phyloP scores from a whole-genome alignment of 441 rosid genomes.

The Erysimum cheiri region DNA sequence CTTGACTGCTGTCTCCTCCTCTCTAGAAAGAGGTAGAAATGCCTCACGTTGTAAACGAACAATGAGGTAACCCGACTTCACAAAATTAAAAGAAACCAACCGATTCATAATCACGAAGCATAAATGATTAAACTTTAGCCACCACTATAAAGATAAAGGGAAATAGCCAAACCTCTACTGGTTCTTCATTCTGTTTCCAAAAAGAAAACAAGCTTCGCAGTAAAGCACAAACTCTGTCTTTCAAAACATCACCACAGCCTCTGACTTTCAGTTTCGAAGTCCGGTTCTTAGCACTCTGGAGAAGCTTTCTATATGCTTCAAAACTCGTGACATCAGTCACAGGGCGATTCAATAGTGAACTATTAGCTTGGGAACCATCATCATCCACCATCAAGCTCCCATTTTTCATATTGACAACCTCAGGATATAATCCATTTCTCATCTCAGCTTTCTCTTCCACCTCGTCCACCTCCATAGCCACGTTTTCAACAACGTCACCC shows the following conservation, averaged over 20 bases:
- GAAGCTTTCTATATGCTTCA: constrained; percentile 66
- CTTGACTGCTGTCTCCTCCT: constrained; percentile 61
- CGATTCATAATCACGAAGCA: not conserved
- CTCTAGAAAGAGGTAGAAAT: constrained; percentile 64
- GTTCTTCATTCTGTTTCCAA: constrained; percentile 50
- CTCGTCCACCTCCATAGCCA: constrained; percentile 38
- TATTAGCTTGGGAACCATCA: constrained; percentile 53
- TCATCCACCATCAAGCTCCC: constrained; percentile 46
- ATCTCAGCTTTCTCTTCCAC: constrained; percentile 33
- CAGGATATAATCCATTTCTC: constrained; percentile 46
- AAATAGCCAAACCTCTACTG: constrained; percentile 49
- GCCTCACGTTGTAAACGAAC: constrained; percentile 51
- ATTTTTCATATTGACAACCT: constrained; percentile 46
- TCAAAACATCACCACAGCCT: constrained; percentile 55
- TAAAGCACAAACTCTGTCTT: constrained; percentile 50
- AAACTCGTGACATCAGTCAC: constrained; percentile 44
- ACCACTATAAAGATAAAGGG: constrained; percentile 15
- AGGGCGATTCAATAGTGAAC: constrained; percentile 45
- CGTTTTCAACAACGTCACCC: constrained; percentile 35
- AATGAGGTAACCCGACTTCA: constrained; percentile 1
- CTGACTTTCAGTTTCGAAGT: constrained; percentile 48
- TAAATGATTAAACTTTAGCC: constrained; percentile 19
- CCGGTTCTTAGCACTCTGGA: constrained; percentile 56
- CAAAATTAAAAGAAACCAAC: constrained; percentile 6
- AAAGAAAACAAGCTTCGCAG: constrained; percentile 47